Percentiles rank a stretch among this genome's conserved stretches.
These are phyloP conservation scores for Dalechampia spathulata DNA, from an alignment of 441 rosid species.

Conservation along the genomic window DNA sequence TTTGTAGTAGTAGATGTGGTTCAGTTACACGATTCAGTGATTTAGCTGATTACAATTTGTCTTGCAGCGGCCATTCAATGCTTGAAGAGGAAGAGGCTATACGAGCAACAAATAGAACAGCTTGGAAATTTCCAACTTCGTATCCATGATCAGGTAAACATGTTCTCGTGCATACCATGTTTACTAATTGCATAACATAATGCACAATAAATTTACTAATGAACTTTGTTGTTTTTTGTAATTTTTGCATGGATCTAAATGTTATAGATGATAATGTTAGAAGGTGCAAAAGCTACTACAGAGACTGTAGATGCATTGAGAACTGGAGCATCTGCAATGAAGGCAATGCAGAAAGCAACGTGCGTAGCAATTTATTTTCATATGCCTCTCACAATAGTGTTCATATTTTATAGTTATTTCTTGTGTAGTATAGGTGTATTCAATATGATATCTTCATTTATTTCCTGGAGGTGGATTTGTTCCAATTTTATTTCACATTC, in stretches of 20 bases:
- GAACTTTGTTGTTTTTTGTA: too few species aligned
- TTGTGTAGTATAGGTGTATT: too few species aligned
- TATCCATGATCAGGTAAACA: constrained; percentile 83
- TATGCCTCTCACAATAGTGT: not conserved
- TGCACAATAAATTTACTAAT: too few species aligned
- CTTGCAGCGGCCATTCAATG: constrained; percentile 92
- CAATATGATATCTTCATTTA: too few species aligned
- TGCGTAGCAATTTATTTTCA: constrained; percentile 26
- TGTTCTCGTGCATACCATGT: too few species aligned
- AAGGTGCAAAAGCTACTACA: constrained; percentile 95
- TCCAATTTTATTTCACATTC: too few species aligned
- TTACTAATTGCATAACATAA: too few species aligned
- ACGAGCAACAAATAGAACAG: constrained; percentile 92
- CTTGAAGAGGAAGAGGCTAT: constrained; percentile 83
- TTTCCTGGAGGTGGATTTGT: too few species aligned
- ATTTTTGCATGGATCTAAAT: too few species aligned
- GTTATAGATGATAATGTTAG: constrained; percentile 97
- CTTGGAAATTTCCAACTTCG: constrained; percentile 93
- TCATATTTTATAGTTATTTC: too few species aligned
- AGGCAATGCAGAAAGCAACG: constrained; percentile 97
- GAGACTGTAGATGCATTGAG: constrained; percentile 96
- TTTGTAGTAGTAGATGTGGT: too few species aligned
- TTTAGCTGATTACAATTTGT: not conserved
- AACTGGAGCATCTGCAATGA: constrained; percentile 95
- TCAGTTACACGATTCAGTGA: too few species aligned